Evolutionary conservation across 2,329 filamentous ascomycete species (phyloP).

Genomic region (Botrytis sinoallii): DNA sequence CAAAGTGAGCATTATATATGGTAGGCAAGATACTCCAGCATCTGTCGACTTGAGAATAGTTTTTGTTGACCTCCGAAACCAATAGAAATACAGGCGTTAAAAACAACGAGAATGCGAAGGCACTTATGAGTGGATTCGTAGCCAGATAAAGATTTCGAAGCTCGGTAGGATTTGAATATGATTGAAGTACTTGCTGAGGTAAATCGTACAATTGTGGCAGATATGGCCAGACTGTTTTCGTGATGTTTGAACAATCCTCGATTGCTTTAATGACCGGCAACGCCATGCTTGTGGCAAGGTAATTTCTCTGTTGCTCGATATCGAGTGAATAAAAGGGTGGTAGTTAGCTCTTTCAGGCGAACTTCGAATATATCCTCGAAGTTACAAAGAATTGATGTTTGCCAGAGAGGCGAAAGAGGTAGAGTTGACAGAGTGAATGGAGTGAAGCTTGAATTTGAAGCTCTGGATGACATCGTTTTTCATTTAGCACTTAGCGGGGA

Average conservation of each 20-base stretch:
- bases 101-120: constrained; percentile 67
- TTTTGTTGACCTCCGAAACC: constrained; percentile 79
- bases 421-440: background rate
- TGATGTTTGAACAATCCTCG: constrained; percentile 73
- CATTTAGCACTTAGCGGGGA: background rate
- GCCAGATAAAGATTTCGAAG: constrained; percentile 71
- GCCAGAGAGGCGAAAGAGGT: background rate
- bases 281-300: constrained; percentile 47
- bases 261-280: constrained; percentile 69
- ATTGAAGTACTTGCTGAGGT: constrained; percentile 60
- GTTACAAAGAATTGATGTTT: background rate
- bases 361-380: background rate
- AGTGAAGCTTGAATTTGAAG: background rate
- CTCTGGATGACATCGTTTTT: background rate
- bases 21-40: constrained; percentile 88
- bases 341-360: background rate
- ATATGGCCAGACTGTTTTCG: constrained; percentile 72
- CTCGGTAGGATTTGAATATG: constrained; percentile 56
- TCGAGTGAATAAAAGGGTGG: background rate
- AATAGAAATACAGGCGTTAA: constrained; percentile 71
- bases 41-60: constrained; percentile 96
- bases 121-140: constrained; percentile 82
- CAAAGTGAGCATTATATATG: constrained; percentile 81
- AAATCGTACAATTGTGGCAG: constrained; percentile 67
- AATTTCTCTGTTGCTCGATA: background rate